phyloP scores from a whole-genome alignment of 2,329 filamentous ascomycete species.

The Tolypocladium amazonense region DNA sequence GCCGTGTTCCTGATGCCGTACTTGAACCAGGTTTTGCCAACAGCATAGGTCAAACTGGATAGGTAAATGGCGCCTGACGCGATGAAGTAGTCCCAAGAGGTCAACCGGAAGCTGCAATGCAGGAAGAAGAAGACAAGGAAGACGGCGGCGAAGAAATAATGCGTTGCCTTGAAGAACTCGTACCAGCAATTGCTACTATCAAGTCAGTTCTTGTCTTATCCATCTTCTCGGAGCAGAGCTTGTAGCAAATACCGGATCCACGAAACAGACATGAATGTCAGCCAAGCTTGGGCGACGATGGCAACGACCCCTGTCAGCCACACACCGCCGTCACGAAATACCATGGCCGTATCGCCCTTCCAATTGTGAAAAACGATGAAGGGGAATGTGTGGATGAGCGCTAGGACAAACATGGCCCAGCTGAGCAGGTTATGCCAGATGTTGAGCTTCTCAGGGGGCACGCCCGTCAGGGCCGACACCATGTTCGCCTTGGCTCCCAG shows the following conservation, averaged over 20 bases:
- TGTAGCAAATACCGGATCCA: constrained; percentile 31
- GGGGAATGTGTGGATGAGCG: constrained; percentile 48
- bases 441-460: constrained; percentile 47
- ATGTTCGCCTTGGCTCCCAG: constrained; percentile 44
- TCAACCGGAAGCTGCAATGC: constrained; percentile 44
- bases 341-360: constrained; percentile 33
- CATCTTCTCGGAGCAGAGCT: too few relatives aligned
- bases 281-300: constrained; percentile 39
- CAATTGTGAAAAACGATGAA: constrained; percentile 42
- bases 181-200: constrained; percentile 37
- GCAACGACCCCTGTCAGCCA: constrained; percentile 48
- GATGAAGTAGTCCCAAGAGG: constrained; percentile 53
- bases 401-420: constrained; percentile 45
- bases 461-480: constrained; percentile 41
- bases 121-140: constrained; percentile 51
- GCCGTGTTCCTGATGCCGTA: constrained; percentile 36
- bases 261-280: constrained; percentile 43
- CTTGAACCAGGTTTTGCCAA: constrained; percentile 36
- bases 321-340: constrained; percentile 31
- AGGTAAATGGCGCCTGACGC: constrained; percentile 30
- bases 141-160: constrained; percentile 38
- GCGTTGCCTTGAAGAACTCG: constrained; percentile 50
- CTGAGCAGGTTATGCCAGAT: constrained; percentile 44
- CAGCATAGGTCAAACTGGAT: constrained; percentile 29
- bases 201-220: background rate